phyloP scores from a whole-genome alignment of 208 protist genomes.

The Crithidia sp. region DNA sequence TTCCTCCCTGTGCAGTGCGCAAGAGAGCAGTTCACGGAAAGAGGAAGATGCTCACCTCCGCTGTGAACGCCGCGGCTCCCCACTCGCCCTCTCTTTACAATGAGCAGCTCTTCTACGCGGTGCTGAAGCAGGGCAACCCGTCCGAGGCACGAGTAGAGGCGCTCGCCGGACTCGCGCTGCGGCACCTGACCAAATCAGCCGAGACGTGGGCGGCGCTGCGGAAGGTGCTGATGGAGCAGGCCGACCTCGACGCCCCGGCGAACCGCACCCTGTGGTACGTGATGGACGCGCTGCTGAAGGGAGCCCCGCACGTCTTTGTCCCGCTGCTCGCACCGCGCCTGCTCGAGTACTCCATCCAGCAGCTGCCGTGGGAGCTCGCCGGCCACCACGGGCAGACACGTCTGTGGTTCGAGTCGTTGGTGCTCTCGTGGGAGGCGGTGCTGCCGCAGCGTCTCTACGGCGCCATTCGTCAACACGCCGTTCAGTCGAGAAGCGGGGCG shows the following conservation, averaged over 20 bases:
- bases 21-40: too few species aligned
- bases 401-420: slow-evolving; percentile 72
- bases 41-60: not conserved
- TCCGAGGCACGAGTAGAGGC: slow-evolving; percentile 62
- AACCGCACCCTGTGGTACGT: slow-evolving; percentile 81
- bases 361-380: slow-evolving; percentile 58
- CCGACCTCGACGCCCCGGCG: slow-evolving; percentile 38
- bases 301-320: slow-evolving; percentile 76
- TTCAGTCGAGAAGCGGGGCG: slow-evolving; percentile 65
- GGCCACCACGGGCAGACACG: slow-evolving; percentile 22
- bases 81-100: slow-evolving; percentile 32
- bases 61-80: not conserved
- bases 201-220: slow-evolving; percentile 75
- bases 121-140: slow-evolving; percentile 58
- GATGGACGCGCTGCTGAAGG: slow-evolving; percentile 75
- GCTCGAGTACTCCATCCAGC: slow-evolving; percentile 75
- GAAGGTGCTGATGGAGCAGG: slow-evolving; percentile 60
- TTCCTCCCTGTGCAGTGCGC: too few species aligned
- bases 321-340: slow-evolving; percentile 70
- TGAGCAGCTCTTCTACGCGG: slow-evolving; percentile 63
- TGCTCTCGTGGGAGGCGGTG: slow-evolving; percentile 68
- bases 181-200: slow-evolving; percentile 50
- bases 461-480: slow-evolving; percentile 54
- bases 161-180: slow-evolving; percentile 62
- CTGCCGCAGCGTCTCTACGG: slow-evolving; percentile 53